phyloP scores from a whole-genome alignment of 345 rosid species.

The Odontarrhena argentea region DNA sequence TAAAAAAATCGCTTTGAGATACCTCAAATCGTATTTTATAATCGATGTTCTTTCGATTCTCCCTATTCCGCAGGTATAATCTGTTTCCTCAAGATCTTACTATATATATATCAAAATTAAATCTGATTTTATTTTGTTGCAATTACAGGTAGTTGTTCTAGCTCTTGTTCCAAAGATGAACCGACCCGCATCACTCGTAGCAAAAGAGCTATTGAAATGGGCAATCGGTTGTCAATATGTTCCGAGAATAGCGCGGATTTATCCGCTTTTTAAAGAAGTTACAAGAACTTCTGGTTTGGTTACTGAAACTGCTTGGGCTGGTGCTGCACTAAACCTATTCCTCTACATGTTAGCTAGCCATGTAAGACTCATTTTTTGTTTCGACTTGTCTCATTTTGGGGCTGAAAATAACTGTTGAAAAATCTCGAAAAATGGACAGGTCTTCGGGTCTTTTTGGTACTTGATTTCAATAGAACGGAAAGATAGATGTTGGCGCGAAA shows the following conservation, averaged over 20 bases:
- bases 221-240: conserved; percentile 42
- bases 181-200: conserved; percentile 30
- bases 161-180: conserved; percentile 36
- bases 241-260: conserved; percentile 41
- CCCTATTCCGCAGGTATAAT: conserved; percentile 45
- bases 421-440: conserved; percentile 8
- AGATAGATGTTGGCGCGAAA: conserved; percentile 49
- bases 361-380: conserved; percentile 14
- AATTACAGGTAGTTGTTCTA: conserved; percentile 38
- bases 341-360: conserved; percentile 49
- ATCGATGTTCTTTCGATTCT: conserved; percentile 46
- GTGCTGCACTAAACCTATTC: conserved; percentile 44
- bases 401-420: neutral
- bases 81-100: neutral
- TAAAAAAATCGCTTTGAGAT: conserved; percentile 38
- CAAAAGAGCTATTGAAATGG: conserved; percentile 46
- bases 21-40: conserved; percentile 36
- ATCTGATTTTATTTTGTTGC: neutral
- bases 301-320: conserved; percentile 48
- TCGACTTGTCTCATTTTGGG: neutral
- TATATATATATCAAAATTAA: neutral
- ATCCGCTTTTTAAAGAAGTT: conserved; percentile 42
- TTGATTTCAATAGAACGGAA: conserved; percentile 47
- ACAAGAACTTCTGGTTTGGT: conserved; percentile 47
- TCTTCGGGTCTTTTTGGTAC: conserved; percentile 45